Conservation (phyloP, 495 filamentous ascomycete species). For the Daldinia bambusicola region DNA sequence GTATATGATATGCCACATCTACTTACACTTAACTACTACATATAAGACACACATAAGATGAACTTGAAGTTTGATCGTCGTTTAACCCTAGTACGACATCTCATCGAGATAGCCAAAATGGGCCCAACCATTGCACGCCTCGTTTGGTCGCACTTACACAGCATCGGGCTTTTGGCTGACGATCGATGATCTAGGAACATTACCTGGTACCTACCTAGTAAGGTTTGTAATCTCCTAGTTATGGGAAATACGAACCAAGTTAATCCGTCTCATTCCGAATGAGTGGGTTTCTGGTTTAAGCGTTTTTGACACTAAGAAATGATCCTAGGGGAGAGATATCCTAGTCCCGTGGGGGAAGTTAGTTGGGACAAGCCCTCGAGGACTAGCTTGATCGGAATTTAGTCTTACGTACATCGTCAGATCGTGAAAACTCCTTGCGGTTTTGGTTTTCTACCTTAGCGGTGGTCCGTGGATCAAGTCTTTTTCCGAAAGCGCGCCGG, state of each 20-base stretch:
- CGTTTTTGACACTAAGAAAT: constrained; percentile 10
- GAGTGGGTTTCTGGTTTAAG: constrained; percentile 9
- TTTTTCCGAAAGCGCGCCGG: neutral
- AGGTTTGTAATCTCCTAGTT: constrained; percentile 2
- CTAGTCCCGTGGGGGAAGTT: neutral
- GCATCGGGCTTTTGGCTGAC: constrained; percentile 34
- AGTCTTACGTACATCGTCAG: constrained; percentile 16
- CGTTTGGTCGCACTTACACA: constrained; percentile 28
- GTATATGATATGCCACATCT: neutral
- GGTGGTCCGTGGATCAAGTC: neutral
- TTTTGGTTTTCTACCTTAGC: neutral
- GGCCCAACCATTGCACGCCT: neutral
- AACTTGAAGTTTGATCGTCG: neutral
- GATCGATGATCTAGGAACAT: constrained; percentile 28
- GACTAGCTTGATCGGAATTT: constrained; percentile 17
- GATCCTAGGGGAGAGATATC: constrained; percentile 1
- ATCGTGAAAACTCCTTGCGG: constrained; percentile 18
- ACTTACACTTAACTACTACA: neutral
- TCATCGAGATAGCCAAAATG: neutral
- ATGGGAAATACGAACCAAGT: constrained; percentile 4
- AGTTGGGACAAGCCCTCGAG: neutral
- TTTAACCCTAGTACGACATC: neutral
- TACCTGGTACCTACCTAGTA: constrained; percentile 12
- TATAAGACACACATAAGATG: neutral
- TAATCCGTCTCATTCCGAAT: constrained; percentile 4